A percentile compares a stretch with the other conserved stretches of the same genome.
Conservation (phyloP, 371 early-diverging fungal species). For the Encephalitozoon hellem region DNA sequence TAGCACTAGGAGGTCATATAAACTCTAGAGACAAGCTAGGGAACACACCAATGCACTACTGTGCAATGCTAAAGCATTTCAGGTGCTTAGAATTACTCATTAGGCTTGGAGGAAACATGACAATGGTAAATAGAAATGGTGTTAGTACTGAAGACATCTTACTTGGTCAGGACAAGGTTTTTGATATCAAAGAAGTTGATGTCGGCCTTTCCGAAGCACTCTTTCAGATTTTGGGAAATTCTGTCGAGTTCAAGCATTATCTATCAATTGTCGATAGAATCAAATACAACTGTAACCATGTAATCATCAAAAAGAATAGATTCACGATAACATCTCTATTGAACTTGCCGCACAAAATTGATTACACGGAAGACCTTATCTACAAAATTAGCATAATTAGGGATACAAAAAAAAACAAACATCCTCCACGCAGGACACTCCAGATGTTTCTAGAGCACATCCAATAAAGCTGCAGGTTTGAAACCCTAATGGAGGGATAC, state of each 20-base stretch:
- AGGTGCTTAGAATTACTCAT: slow-evolving; percentile 14
- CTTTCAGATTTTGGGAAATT: background rate
- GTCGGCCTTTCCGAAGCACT: background rate
- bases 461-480: background rate
- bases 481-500: slow-evolving; percentile 33
- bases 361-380: background rate
- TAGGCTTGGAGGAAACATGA: slow-evolving; percentile 15
- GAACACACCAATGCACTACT: slow-evolving; percentile 23
- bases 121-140: slow-evolving; percentile 12
- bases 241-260: background rate
- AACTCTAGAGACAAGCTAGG: slow-evolving; percentile 13
- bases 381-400: background rate
- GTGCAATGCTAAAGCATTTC: slow-evolving; percentile 7
- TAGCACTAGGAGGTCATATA: background rate
- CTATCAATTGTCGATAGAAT: background rate
- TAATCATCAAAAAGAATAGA: background rate
- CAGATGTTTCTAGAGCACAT: background rate
- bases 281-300: background rate
- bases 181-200: slow-evolving; percentile 1
- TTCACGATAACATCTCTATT: slow-evolving; percentile 5
- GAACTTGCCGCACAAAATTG: slow-evolving; percentile 6
- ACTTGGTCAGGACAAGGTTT: background rate
- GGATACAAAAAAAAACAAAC: background rate
- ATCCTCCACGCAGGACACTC: background rate
- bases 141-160: background rate